phyloP scores from a whole-genome alignment of 805 yeast genomes.

The Monosporozyma aerobia region DNA sequence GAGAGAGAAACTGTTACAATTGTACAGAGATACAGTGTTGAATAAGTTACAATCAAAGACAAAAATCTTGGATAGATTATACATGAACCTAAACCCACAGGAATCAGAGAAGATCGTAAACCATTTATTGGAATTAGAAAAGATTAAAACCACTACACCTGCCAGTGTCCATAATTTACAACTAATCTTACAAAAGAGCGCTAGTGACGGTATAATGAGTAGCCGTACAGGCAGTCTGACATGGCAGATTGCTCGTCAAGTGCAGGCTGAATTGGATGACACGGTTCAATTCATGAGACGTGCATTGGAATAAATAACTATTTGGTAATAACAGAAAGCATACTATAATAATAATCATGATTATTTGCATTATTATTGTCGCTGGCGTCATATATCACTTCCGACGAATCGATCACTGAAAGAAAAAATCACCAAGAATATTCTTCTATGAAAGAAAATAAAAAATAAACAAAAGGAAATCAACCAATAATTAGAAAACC shows the following conservation, averaged over 20 bases:
- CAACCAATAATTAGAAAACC: not conserved
- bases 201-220: conserved; percentile 24
- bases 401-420: not conserved
- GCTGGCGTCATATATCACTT: not conserved
- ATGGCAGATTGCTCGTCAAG: conserved; percentile 22
- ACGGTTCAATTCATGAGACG: conserved; percentile 30
- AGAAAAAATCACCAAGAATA: not conserved
- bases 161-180: conserved; percentile 27
- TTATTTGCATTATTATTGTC: not conserved
- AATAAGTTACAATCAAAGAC: conserved; percentile 25
- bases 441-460: not conserved
- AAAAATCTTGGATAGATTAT: conserved; percentile 16
- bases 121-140: conserved; percentile 13
- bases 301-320: conserved; percentile 18
- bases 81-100: conserved; percentile 6
- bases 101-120: conserved; percentile 6
- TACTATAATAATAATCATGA: too few relatives aligned
- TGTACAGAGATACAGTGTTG: conserved; percentile 27
- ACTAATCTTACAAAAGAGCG: conserved; percentile 23
- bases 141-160: conserved; percentile 21
- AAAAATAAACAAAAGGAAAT: not conserved
- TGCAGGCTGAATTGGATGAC: conserved; percentile 26
- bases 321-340: not conserved
- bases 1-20: conserved; percentile 23
- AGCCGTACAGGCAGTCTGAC: conserved; percentile 14